Conservation (phyloP, 495 filamentous ascomycete genomes). For the Amphirosellinia nigrospora region DNA sequence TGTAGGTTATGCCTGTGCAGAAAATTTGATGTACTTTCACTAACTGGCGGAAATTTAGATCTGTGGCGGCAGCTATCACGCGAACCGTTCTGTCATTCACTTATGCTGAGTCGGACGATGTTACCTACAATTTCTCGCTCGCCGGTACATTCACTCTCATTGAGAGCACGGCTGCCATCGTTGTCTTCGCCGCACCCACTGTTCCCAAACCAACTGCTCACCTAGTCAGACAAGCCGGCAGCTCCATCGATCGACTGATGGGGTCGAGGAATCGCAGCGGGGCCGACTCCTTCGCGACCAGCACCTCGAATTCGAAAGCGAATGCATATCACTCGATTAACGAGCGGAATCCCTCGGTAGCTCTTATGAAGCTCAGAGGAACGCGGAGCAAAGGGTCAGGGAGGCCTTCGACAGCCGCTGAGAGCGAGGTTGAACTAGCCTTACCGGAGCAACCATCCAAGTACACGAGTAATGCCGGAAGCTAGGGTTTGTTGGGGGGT, state of each 20-base stretch:
- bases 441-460: background rate
- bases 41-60: conserved; percentile 8
- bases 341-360: background rate
- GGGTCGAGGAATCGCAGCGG: conserved; percentile 8
- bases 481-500: background rate
- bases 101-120: conserved; percentile 21
- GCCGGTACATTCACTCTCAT: background rate
- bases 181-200: conserved; percentile 23
- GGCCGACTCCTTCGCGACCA: background rate
- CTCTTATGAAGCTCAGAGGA: conserved; percentile 9
- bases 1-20: conserved; percentile 2
- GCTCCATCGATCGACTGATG: conserved; percentile 1
- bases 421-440: conserved; percentile 2
- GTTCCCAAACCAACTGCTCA: conserved; percentile 16
- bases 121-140: conserved; percentile 24
- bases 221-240: conserved; percentile 1
- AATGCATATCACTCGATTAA: conserved; percentile 4
- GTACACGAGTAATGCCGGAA: background rate
- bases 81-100: conserved; percentile 4
- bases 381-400: background rate
- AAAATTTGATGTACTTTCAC: background rate
- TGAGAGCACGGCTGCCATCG: conserved; percentile 23
- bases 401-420: background rate
- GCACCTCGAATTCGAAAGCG: background rate
- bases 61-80: conserved; percentile 16